Conservation (phyloP, 768 basidiomycete genomes). For the Amanita rimosa region DNA sequence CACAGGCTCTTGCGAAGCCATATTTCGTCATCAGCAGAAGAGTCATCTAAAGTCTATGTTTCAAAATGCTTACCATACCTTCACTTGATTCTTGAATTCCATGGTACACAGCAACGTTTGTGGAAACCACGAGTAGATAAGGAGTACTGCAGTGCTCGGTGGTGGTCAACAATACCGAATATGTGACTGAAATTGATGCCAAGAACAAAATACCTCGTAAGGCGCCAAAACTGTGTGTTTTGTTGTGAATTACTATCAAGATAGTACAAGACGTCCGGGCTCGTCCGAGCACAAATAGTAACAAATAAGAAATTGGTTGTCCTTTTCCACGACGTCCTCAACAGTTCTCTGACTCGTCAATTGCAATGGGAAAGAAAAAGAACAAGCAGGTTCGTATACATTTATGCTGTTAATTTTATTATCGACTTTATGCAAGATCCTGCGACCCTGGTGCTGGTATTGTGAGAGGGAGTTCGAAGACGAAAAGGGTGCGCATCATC, state of each 20-base stretch:
- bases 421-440: slow-evolving; percentile 34
- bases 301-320: slow-evolving; percentile 5
- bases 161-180: too few relatives aligned
- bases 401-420: not conserved
- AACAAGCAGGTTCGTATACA: slow-evolving; percentile 35
- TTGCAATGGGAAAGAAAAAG: slow-evolving; percentile 47
- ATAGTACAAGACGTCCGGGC: too few relatives aligned
- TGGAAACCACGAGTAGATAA: not conserved
- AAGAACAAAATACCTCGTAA: too few relatives aligned
- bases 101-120: too few relatives aligned
- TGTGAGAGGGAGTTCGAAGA: slow-evolving; percentile 99
- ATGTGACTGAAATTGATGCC: too few relatives aligned
- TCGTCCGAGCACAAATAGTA: not conserved
- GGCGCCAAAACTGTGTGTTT: too few relatives aligned
- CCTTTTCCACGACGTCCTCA: not conserved
- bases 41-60: too few relatives aligned
- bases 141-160: too few relatives aligned
- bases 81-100: too few relatives aligned
- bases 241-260: not conserved
- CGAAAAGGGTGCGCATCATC: slow-evolving; percentile 70
- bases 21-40: too few relatives aligned
- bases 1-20: too few relatives aligned
- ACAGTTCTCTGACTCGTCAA: not conserved
- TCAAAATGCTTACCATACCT: too few relatives aligned
- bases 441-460: slow-evolving; percentile 98